Base-by-base conservation (phyloP, 768 basidiomycete genomes). In the Mycena rosella region DNA sequence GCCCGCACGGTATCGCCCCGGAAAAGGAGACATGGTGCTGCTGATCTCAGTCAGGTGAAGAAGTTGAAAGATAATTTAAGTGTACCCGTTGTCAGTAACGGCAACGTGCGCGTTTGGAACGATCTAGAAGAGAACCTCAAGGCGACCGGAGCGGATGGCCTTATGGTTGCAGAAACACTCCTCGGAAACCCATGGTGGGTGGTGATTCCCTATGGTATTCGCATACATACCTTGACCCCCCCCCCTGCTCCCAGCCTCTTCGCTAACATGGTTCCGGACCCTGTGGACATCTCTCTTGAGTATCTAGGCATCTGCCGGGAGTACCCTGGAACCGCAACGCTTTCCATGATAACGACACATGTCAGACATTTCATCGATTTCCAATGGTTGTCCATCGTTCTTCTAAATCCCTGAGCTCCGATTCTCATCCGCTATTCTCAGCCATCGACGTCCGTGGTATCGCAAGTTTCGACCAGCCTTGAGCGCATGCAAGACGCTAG, bases 161-260 rank as follows among this genome's bases (percentile, higher is more conserved):
- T 91, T 60, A 95, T 95, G 93, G 91, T 94, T 1, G 93, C 91
- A 11, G 93, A 94, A 74, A 86, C 87, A n/a, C 78, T 94, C 36
- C 81, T 93, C 6, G 87, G 86, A 20, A 93, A 95, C 78, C 92
- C 92, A 34, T 89, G 87, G 93, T 93, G 67, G 38, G 84, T 76
- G 27, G 14, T 58, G 61, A 11, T 47, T 44, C 32, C 51, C 22
- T 11, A 22, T 27, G 40, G 7, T n/a, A 29, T 63, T 15, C 38
- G 38, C 53, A 47, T 54, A 22, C 3, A 24, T 26, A 36, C 20
- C 18, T 24, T 26, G 22, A 17, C 27, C 26, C 56, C 67, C 32
- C 26, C 26, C 45, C n/a, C n/a, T n/a, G n/a, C n/a, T n/a, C 57
- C 13, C 70, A 93, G 91, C 71, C 74, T 93, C 48, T 94, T 93